Conservation (phyloP, 2,329 filamentous ascomycete species). For the Microcyclospora pomicola region DNA sequence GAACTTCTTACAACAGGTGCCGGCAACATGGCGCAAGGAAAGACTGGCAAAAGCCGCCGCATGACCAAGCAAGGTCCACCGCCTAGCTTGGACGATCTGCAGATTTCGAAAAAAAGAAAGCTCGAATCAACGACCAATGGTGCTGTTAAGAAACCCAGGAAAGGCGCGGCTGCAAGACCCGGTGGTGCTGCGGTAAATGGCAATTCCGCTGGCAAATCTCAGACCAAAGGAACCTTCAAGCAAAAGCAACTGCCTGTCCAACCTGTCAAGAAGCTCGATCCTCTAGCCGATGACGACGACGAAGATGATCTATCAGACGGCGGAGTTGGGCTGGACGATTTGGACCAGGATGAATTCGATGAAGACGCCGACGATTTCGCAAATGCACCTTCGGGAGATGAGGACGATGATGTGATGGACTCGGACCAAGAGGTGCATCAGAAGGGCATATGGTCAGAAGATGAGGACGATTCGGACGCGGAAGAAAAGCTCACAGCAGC, state of each 20-base stretch:
- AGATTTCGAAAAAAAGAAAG: constrained; percentile 79
- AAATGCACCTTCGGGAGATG: constrained; percentile 24
- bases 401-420: constrained; percentile 40
- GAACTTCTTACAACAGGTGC: no score
- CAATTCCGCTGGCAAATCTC: constrained; percentile 19
- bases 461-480: constrained; percentile 64
- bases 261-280: constrained; percentile 23
- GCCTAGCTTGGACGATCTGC: constrained; percentile 59
- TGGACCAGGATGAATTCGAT: constrained; percentile 20
- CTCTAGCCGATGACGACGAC: constrained; percentile 24
- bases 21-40: constrained; percentile 13
- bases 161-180: constrained; percentile 29
- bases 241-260: constrained; percentile 17
- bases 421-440: constrained; percentile 47
- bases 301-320: constrained; percentile 12
- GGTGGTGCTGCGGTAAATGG: constrained; percentile 26
- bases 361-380: constrained; percentile 20
- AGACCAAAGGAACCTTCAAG: constrained; percentile 19
- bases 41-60: constrained; percentile 78
- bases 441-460: constrained; percentile 81
- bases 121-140: constrained; percentile 44
- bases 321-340: constrained; percentile 17
- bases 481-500: constrained; percentile 88
- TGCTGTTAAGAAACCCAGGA: constrained; percentile 53
- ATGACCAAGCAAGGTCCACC: constrained; percentile 94